A percentile compares a stretch with the other conserved stretches of the same genome.
Conservation (phyloP, 2,329 filamentous ascomycete species). For the Harringtonia lauricola region DNA sequence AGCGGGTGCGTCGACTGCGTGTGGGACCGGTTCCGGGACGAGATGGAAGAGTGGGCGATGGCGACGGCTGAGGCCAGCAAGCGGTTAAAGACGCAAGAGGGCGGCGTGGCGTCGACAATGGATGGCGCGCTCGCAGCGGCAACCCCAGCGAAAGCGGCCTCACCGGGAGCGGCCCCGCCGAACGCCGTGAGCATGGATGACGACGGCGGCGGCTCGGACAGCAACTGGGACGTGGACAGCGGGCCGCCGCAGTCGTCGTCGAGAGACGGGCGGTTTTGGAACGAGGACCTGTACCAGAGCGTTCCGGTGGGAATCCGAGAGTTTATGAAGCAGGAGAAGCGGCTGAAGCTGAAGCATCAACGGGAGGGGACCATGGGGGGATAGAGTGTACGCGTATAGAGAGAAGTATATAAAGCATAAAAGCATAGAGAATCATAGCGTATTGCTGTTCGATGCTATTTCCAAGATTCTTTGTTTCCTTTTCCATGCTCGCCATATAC, state of each 20-base stretch:
- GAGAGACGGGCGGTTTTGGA: slow-evolving; percentile 22
- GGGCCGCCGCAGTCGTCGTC: background rate
- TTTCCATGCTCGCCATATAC: background rate
- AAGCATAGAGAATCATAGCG: background rate
- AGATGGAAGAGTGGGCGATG: slow-evolving; percentile 78
- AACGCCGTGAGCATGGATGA: slow-evolving; percentile 72
- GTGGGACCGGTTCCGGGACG: slow-evolving; percentile 85
- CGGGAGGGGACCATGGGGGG: slow-evolving; percentile 39
- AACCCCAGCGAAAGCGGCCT: background rate
- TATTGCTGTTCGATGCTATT: too few relatives aligned
- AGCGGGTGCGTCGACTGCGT: slow-evolving; percentile 96
- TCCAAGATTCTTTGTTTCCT: too few relatives aligned
- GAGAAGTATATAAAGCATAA: background rate
- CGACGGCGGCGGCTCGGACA: slow-evolving; percentile 65
- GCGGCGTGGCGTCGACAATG: slow-evolving; percentile 12
- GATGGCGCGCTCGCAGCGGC: slow-evolving; percentile 6
- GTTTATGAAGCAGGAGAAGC: slow-evolving; percentile 97
- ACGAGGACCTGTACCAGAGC: slow-evolving; percentile 61
- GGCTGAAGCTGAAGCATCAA: slow-evolving; percentile 63
- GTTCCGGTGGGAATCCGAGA: slow-evolving; percentile 89
- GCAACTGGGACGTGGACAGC: slow-evolving; percentile 45
- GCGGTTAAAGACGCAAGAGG: slow-evolving; percentile 31
- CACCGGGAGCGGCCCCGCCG: too few relatives aligned
- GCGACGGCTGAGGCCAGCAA: slow-evolving; percentile 52
- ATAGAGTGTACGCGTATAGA: slow-evolving; percentile 13